Evolutionary conservation across 2,329 filamentous ascomycete genomes (phyloP).

Genomic region (Thelonectria olida): DNA sequence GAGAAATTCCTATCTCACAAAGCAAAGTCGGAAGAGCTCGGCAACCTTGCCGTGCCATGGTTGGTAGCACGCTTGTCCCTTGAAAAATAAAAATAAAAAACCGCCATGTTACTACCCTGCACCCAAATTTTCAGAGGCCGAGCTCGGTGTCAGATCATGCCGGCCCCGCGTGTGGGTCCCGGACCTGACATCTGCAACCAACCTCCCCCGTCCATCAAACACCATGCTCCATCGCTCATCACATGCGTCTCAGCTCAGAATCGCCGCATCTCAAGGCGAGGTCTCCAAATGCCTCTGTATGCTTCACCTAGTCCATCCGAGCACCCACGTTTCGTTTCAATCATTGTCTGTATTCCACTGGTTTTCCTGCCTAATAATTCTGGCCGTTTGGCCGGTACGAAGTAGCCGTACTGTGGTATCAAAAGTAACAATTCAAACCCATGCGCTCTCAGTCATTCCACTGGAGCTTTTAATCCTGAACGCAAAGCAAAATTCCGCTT

Average conservation of each 20-base stretch:
- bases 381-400: constrained; percentile 30
- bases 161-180: constrained; percentile 10
- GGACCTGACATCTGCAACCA: neutral
- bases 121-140: neutral
- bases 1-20: neutral
- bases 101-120: neutral
- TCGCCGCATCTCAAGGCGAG: constrained; percentile 3
- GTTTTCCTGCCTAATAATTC: constrained; percentile 28
- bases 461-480: constrained; percentile 29
- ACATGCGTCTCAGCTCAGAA: constrained; percentile 20
- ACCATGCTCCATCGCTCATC: neutral
- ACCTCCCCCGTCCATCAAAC: neutral
- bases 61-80: no score
- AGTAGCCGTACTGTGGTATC: constrained; percentile 39
- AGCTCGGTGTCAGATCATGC: constrained; percentile 11
- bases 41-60: no score
- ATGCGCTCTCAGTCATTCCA: constrained; percentile 32
- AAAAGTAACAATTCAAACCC: constrained; percentile 36
- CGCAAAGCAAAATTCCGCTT: constrained; percentile 36
- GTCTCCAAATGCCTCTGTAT: neutral
- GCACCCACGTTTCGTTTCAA: constrained; percentile 19
- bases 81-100: no score
- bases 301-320: constrained; percentile 1
- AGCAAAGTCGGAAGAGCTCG: no score
- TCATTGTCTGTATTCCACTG: constrained; percentile 36